Evolutionary conservation across 805 yeast species (phyloP), one percentile per base, ranked within the genome.

Genomic region (Pichia ethanolica): DNA sequence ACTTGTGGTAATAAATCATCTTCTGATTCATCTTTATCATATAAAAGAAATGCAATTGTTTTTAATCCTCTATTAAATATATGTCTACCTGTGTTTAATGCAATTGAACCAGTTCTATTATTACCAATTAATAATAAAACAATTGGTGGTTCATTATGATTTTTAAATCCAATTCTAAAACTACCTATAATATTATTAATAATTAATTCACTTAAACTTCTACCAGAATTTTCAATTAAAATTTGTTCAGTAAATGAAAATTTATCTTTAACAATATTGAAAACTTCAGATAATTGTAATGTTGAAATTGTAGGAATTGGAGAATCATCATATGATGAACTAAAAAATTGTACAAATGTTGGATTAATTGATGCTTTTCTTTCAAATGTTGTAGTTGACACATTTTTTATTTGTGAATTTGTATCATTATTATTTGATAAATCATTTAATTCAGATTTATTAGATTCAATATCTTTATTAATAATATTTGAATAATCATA

Each of bases 111-210:
- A 26, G 91, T 75, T 49, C 83, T 71, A 48, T 82, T 81, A 57
- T 84, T 83, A n/a, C 95, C 93, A 4, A 79, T 79, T 30, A 89
- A 69, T 1, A 84, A 67, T 12, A 89, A 69, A 3, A 86, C 83
- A 48, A 88, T 67, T 2, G 97, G 96, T 8, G 89, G 86, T 20
- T 86, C 73, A 61, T 89, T 89, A 60, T 83, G 88, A 62, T 86
- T 86, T n/a, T 72, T 69, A 32, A 74, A 70, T 37, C 80, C 74
- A 49, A 88, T 71, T 56, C 96, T 72, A 7, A 79, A 72, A 10
- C 77, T 64, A 1, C 95, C 95, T 11, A 95, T 89, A 25, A 89
- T 70, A 20, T 81, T 74, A 46, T 75, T 71, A 30, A 83, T 70
- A 1, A 85, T 74, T 46, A 85, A 67, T 36, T 71, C 74, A 2